Percentiles rank a stretch among this genome's conserved stretches.
phyloP scores from a whole-genome alignment of 176 grass and related monocot genomes.

The Oryza glaberrima region DNA sequence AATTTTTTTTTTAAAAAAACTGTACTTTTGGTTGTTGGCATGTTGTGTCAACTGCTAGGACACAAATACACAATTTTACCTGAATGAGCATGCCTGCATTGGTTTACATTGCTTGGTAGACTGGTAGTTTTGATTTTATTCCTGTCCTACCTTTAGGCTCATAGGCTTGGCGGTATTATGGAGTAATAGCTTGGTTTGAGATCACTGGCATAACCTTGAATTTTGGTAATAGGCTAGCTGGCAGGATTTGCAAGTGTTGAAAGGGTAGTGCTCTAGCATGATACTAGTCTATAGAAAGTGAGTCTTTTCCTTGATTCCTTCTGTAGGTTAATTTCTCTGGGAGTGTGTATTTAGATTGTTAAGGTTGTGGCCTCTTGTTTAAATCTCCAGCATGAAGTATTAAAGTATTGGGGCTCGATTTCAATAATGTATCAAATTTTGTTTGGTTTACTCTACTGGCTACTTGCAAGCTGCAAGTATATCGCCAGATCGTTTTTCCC shows the following conservation, averaged over 20 bases:
- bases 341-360: neutral
- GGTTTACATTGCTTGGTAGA: neutral
- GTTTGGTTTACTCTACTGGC: neutral
- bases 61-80: slow-evolving; percentile 20
- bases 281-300: neutral
- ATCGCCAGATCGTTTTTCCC: neutral
- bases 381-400: neutral
- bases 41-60: neutral
- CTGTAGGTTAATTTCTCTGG: neutral
- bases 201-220: slow-evolving; percentile 3
- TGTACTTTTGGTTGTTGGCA: neutral
- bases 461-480: neutral
- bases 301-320: neutral
- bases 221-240: neutral
- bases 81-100: neutral
- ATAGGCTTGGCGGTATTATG: neutral
- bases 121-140: neutral
- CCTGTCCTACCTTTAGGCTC: neutral
- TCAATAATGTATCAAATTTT: neutral
- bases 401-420: neutral
- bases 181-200: neutral
- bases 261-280: neutral
- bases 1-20: slow-evolving; percentile 6
- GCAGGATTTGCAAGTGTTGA: neutral
- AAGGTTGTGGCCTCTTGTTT: neutral